phyloP scores from a whole-genome alignment of 257 asterid genomes.

The Primulina huaijiensis region DNA sequence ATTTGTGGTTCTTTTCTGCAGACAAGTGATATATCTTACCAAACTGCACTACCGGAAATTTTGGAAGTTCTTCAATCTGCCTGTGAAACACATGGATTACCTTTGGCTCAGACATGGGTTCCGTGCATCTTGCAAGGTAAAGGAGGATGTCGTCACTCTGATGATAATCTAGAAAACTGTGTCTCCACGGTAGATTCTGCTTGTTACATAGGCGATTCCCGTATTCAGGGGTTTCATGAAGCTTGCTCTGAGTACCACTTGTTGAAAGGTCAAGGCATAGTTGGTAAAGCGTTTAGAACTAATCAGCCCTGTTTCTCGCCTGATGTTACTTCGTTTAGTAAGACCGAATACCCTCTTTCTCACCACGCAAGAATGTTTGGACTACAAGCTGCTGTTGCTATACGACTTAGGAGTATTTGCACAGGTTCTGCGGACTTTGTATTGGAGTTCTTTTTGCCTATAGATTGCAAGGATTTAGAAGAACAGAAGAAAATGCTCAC shows the following conservation, averaged over 20 bases:
- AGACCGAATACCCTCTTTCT: slow-evolving; percentile 83
- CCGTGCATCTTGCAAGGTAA: slow-evolving; percentile 69
- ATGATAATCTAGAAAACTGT: slow-evolving; percentile 60
- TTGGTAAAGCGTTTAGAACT: slow-evolving; percentile 68
- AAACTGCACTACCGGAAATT: slow-evolving; percentile 73
- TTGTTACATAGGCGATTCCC: slow-evolving; percentile 58
- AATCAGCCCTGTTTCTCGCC: slow-evolving; percentile 79
- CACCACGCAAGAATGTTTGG: slow-evolving; percentile 89
- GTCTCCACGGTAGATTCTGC: slow-evolving; percentile 77
- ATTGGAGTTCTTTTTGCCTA: slow-evolving; percentile 83
- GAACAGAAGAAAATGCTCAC: slow-evolving; percentile 65
- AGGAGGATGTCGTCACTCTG: slow-evolving; percentile 66
- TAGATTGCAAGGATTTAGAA: slow-evolving; percentile 52
- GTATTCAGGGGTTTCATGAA: slow-evolving; percentile 67
- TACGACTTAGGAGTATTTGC: slow-evolving; percentile 65
- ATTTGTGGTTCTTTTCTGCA: slow-evolving; percentile 30
- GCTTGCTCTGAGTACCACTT: slow-evolving; percentile 90
- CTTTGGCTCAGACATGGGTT: slow-evolving; percentile 91
- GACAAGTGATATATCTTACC: slow-evolving; percentile 61
- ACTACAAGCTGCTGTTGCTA: slow-evolving; percentile 77
- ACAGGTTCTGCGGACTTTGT: slow-evolving; percentile 70
- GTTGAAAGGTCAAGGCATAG: slow-evolving; percentile 76
- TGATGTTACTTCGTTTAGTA: slow-evolving; percentile 67
- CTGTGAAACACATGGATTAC: slow-evolving; percentile 58
- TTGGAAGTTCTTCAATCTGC: slow-evolving; percentile 57